Evolutionary conservation across 2,329 filamentous ascomycete species (phyloP).

Genomic region (Aspergillus fischeri): DNA sequence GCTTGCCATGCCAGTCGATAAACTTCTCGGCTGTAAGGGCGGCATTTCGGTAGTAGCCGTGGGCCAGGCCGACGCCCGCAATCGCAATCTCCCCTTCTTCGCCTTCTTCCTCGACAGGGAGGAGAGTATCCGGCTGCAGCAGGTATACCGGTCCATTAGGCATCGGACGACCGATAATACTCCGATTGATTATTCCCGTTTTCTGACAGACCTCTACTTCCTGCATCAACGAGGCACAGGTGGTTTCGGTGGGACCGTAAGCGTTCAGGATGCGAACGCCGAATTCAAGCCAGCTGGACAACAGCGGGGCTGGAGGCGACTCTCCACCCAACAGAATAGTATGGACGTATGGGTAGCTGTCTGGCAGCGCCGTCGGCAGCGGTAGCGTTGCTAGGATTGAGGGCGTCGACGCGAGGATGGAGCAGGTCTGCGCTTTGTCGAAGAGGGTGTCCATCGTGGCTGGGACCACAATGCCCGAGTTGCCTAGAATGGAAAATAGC

Average conservation of each 20-base stretch:
- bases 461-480: neutral
- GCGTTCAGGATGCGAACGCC: neutral
- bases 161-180: neutral
- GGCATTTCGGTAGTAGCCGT: neutral
- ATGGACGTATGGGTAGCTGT: neutral
- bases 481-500: neutral
- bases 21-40: neutral
- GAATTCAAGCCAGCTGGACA: neutral
- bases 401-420: neutral
- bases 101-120: neutral
- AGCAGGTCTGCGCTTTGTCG: neutral
- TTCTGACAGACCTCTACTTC: neutral
- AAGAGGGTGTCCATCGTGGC: neutral
- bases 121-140: neutral
- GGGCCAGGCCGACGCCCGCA: neutral
- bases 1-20: neutral
- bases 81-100: neutral
- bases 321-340: neutral
- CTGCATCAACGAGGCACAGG: neutral
- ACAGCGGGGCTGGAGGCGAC: neutral
- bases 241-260: neutral
- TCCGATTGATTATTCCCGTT: neutral
- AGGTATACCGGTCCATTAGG: neutral
- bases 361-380: neutral
- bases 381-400: neutral